Evolutionary conservation across 306 rosid species (phyloP).

Genomic region (Boehmeria nivea): DNA sequence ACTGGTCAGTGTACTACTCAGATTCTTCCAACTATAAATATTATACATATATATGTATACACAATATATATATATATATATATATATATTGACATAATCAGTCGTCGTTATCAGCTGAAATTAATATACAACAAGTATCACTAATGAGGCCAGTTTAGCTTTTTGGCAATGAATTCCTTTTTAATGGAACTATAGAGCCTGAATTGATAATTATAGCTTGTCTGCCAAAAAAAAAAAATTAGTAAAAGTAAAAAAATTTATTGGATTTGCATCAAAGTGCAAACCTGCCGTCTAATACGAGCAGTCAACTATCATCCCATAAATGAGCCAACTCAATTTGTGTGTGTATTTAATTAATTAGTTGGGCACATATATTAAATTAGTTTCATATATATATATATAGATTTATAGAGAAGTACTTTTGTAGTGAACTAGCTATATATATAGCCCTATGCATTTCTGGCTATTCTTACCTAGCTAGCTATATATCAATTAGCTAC

Average conservation of each 20-base stretch:
- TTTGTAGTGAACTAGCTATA: neutral
- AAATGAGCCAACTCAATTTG: neutral
- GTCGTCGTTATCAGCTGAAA: slow-evolving; percentile 6
- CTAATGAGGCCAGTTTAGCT: slow-evolving; percentile 2
- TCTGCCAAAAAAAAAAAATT: neutral
- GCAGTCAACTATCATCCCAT: slow-evolving; percentile 10
- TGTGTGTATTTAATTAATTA: neutral
- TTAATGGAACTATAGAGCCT: neutral
- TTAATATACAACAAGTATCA: neutral
- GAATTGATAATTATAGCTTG: neutral
- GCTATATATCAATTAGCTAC: no score
- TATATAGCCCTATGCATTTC: no score
- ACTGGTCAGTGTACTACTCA: slow-evolving; percentile 1
- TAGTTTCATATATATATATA: neutral
- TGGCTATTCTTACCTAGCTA: no score
- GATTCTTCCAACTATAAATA: neutral
- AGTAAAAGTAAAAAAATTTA: neutral
- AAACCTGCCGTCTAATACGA: slow-evolving; percentile 3
- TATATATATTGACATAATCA: neutral
- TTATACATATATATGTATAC: no score
- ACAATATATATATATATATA: no score
- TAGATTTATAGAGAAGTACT: no score
- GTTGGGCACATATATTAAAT: neutral
- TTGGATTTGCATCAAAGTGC: slow-evolving; percentile 10
- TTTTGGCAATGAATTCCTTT: slow-evolving; percentile 12